Evolutionary conservation across 73 alveolate species (phyloP).

Genomic region (Effrenium voratum): DNA sequence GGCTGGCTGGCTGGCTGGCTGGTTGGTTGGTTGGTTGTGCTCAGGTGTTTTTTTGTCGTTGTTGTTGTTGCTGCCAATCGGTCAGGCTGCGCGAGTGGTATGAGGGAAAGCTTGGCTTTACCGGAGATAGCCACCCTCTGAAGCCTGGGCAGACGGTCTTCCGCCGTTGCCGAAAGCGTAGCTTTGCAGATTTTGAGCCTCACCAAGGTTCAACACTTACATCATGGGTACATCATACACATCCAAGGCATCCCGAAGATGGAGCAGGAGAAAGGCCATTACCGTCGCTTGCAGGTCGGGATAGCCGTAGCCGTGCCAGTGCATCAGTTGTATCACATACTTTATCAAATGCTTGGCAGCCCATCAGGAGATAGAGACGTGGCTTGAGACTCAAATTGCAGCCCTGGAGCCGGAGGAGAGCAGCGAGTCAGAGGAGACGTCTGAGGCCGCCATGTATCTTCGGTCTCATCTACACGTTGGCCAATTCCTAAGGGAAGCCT

Average conservation of each 20-base stretch:
- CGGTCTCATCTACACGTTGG: neutral
- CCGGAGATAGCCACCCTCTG: constrained; percentile 27
- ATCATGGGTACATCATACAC: neutral
- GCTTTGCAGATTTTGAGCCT: neutral
- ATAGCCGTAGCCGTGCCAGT: too few relatives aligned
- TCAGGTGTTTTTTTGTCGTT: neutral
- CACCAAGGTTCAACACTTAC: neutral
- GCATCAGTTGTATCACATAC: too few relatives aligned
- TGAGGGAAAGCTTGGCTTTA: constrained; percentile 66
- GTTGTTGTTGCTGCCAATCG: neutral
- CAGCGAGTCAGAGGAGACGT: neutral
- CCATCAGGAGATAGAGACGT: constrained; percentile 43
- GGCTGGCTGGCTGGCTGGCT: too few relatives aligned
- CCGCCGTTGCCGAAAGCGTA: constrained; percentile 82
- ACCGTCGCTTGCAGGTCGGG: constrained; percentile 63
- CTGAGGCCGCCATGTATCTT: too few relatives aligned
- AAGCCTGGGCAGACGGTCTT: constrained; percentile 63
- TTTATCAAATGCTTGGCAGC: too few relatives aligned
- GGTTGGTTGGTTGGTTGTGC: too few relatives aligned
- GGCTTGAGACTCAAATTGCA: constrained; percentile 8
- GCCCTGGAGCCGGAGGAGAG: constrained; percentile 41
- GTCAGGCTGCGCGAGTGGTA: constrained; percentile 80
- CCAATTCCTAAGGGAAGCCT: neutral
- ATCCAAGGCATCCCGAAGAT: constrained; percentile 45
- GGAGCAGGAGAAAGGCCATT: constrained; percentile 54